These are phyloP conservation scores for Saturnispora bothae DNA, from an alignment of 805 yeast genomes.

Conservation along the genomic window DNA sequence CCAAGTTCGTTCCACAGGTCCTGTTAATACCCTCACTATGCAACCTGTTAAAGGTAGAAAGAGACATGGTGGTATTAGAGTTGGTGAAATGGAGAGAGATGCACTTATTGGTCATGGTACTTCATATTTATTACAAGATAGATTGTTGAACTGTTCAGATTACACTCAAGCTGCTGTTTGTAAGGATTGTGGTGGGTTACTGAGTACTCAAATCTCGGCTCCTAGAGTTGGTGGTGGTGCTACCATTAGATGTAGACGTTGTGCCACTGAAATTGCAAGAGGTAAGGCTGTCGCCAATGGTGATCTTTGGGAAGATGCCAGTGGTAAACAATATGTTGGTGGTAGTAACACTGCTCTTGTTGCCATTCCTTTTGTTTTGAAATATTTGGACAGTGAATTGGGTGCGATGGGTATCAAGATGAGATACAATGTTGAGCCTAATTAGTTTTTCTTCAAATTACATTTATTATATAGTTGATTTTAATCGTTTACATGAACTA, in stretches of 20 bases:
- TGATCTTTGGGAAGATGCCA: conserved; percentile 95
- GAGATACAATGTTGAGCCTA: conserved; percentile 77
- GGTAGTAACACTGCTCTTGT: conserved; percentile 92
- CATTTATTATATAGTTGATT: conserved; percentile 5
- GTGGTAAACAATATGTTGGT: conserved; percentile 82
- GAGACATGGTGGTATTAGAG: conserved; percentile 98
- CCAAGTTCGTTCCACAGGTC: conserved; percentile 99
- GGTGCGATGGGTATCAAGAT: conserved; percentile 96
- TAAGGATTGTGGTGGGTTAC: conserved; percentile 84
- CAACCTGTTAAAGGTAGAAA: conserved; percentile 99
- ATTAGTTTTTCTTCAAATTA: conserved; percentile 14
- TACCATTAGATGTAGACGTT: conserved; percentile 77
- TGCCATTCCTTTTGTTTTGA: conserved; percentile 92
- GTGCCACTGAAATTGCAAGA: conserved; percentile 63
- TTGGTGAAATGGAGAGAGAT: conserved; percentile 99
- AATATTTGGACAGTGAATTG: conserved; percentile 88
- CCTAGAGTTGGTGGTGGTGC: conserved; percentile 83
- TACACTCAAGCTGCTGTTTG: conserved; percentile 87
- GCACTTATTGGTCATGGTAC: conserved; percentile 98
- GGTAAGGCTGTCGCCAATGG: conserved; percentile 41
- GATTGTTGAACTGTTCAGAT: conserved; percentile 90
- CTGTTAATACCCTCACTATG: conserved; percentile 93
- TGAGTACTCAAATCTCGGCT: conserved; percentile 82
- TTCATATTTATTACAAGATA: conserved; percentile 86
- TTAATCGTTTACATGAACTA: background rate